phyloP scores from a whole-genome alignment of 2,329 filamentous ascomycete genomes.

The Madurella fahalii region DNA sequence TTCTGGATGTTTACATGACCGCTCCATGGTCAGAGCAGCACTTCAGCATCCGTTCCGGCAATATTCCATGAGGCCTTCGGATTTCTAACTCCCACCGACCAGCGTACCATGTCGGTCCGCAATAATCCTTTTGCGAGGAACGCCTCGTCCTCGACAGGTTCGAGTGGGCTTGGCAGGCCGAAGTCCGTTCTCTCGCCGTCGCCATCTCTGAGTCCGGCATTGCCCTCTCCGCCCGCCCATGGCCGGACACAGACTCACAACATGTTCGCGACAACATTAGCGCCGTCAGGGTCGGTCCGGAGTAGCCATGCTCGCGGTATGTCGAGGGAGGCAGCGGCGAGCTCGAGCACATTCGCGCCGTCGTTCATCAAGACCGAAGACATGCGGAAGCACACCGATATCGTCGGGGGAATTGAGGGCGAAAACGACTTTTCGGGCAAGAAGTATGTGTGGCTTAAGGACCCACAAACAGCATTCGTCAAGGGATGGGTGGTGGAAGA shows the following conservation, averaged over 20 bases:
- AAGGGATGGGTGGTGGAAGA: conserved; percentile 91
- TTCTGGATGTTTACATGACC: conserved; percentile 21
- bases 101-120: conserved; percentile 62
- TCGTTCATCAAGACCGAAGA: conserved; percentile 92
- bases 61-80: conserved; percentile 20
- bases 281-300: conserved; percentile 29
- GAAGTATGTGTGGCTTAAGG: conserved; percentile 95
- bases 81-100: conserved; percentile 8
- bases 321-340: conserved; percentile 61
- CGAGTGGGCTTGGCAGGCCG: conserved; percentile 55
- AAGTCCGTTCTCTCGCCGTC: conserved; percentile 72
- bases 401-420: conserved; percentile 76
- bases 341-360: conserved; percentile 84
- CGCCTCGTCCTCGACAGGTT: conserved; percentile 61
- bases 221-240: conserved; percentile 47
- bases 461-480: conserved; percentile 81
- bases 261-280: conserved; percentile 41
- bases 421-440: conserved; percentile 99
- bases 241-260: conserved; percentile 65
- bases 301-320: conserved; percentile 47
- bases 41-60: conserved; percentile 11
- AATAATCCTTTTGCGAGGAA: conserved; percentile 76
- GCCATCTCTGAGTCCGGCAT: conserved; percentile 43
- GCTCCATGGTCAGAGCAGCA: conserved; percentile 4
- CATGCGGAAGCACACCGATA: conserved; percentile 50